Base-by-base conservation (phyloP, 1,284 basidiomycete species). In the Chiua sp. region DNA sequence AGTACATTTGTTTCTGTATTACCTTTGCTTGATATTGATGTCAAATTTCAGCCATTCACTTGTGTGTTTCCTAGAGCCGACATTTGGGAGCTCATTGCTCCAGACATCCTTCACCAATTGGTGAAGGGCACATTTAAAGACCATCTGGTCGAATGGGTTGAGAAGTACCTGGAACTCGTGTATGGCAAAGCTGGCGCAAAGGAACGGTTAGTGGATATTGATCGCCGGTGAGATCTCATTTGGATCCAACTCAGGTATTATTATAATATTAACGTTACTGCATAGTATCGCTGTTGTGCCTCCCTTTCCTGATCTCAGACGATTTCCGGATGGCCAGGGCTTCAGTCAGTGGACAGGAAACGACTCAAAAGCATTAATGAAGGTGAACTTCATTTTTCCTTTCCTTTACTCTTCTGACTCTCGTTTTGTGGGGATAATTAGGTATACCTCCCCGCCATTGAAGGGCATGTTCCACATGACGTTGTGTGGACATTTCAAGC, bases 291-390 rank as follows among this genome's bases (percentile, higher is more conserved):
- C 57, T 15, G 23, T 46, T 13, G 30, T 12, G 1, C 56, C 57
- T 0, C 18, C 48, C 3, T 63, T 63, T 55, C 57, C 53, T 22
- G 57, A 42, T 8, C 39, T 63, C 11, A 0, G 47, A 6, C 3
- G 32, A 33, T 64, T 64, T 39, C 52, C 59, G 2, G 51, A 64
- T 23, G 58, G 62, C 1, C 10, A 11, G 0, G 46, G 58, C 13
- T 64, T 63, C 30, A 51, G 7, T 7, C 59, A 64, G 18, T 64
- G 58, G 63, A 52, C 62, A 2, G 49, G 63, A 8, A 42, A 64
- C 11, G 49, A 64, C 28, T 64, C 53, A 26, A 64, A 64, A 44
- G 63, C 48, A 1, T 11, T 65, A 11, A 64, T 64, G 55, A 64
- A 64, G 55, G 63, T 60, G 35, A 13, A 12, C 39, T 23, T 33